Conservation (phyloP, 768 basidiomycete species). For the Chlorophyllum brunneum region DNA sequence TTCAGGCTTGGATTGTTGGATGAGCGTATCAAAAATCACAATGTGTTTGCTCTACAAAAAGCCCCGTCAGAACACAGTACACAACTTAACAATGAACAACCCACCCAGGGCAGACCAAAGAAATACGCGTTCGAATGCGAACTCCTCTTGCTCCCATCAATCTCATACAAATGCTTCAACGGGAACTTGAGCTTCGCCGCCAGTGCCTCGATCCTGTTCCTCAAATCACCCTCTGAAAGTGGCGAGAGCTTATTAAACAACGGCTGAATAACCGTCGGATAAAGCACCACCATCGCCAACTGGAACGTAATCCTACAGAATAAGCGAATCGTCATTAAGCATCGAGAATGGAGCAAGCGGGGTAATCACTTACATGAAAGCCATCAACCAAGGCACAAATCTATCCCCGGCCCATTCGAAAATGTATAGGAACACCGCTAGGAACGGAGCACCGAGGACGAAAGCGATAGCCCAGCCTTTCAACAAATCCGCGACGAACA, state of each 20-base stretch:
- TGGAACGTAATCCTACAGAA: slow-evolving; percentile 70
- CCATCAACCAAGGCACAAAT: slow-evolving; percentile 93
- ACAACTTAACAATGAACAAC: slow-evolving; percentile 15
- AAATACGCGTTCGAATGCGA: slow-evolving; percentile 99
- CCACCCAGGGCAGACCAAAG: slow-evolving; percentile 92
- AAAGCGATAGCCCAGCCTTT: slow-evolving; percentile 76
- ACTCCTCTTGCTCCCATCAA: slow-evolving; percentile 94
- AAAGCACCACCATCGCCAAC: slow-evolving; percentile 76
- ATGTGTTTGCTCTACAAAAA: slow-evolving; percentile 77
- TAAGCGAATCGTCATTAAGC: not conserved
- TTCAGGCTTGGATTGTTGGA: slow-evolving; percentile 84
- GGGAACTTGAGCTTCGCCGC: slow-evolving; percentile 88
- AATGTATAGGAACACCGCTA: slow-evolving; percentile 82
- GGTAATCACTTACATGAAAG: slow-evolving; percentile 66
- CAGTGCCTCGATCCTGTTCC: slow-evolving; percentile 71
- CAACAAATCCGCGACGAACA: slow-evolving; percentile 77
- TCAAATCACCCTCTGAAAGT: slow-evolving; percentile 71
- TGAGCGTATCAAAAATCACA: slow-evolving; percentile 96
- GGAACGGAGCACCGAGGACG: slow-evolving; percentile 77
- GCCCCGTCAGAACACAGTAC: not conserved
- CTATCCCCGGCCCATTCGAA: slow-evolving; percentile 92
- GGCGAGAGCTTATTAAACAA: slow-evolving; percentile 97
- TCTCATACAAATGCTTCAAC: slow-evolving; percentile 91
- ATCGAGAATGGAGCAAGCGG: not conserved
- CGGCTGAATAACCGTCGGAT: slow-evolving; percentile 88